phyloP scores from a whole-genome alignment of 768 basidiomycete genomes.

The Coprinopsis cinerea region DNA sequence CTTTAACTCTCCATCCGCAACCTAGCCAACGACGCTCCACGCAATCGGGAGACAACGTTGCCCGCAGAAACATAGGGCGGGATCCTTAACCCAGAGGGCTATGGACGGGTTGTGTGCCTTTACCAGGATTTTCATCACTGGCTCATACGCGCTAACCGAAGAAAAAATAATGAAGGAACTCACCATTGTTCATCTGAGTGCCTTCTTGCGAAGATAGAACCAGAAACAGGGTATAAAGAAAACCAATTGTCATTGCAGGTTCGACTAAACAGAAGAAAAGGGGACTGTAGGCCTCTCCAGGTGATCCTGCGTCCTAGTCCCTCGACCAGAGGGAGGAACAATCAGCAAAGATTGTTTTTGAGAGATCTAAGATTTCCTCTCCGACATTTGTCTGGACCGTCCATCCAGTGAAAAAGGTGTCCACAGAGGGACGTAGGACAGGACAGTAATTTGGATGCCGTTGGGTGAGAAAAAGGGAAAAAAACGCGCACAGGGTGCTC shows the following conservation, averaged over 20 bases:
- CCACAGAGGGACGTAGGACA: conserved; percentile 41
- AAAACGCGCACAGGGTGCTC: conserved; percentile 17
- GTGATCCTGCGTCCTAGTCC: conserved; percentile 88
- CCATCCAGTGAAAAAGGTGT: conserved; percentile 44
- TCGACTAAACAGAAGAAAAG: neutral
- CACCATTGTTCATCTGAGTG: no score
- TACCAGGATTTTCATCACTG: conserved; percentile 87
- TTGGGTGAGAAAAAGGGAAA: conserved; percentile 23
- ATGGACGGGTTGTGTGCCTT: conserved; percentile 66
- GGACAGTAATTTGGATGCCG: conserved; percentile 86
- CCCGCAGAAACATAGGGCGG: conserved; percentile 14
- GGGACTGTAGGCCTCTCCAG: conserved; percentile 71
- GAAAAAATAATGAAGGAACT: conserved; percentile 18
- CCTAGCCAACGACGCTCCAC: conserved; percentile 39
- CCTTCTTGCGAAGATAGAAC: no score
- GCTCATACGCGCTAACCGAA: conserved; percentile 23
- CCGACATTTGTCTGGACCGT: conserved; percentile 89
- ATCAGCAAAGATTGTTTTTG: conserved; percentile 94
- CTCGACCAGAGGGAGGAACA: conserved; percentile 87
- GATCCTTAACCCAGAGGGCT: conserved; percentile 19
- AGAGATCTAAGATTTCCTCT: conserved; percentile 53
- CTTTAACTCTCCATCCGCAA: conserved; percentile 76
- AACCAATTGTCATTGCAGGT: conserved; percentile 1
- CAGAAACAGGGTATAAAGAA: neutral
- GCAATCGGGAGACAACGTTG: conserved; percentile 12